These are phyloP conservation scores for Hortiboletus flavorubellus DNA, from an alignment of 768 basidiomycete genomes.

Conservation along the genomic window DNA sequence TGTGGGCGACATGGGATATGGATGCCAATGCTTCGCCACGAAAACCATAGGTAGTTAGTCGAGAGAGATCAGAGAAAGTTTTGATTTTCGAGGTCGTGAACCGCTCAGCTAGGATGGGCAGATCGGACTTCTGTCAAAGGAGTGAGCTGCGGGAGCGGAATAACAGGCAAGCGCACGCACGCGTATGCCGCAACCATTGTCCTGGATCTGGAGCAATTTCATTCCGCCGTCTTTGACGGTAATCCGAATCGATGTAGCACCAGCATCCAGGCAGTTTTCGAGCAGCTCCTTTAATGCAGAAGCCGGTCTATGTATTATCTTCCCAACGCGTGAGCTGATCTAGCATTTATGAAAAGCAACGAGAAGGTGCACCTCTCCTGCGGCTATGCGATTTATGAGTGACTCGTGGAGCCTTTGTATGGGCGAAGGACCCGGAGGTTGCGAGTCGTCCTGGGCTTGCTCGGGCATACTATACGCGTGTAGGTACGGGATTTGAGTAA, in stretches of 20 bases:
- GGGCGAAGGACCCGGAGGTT: slow-evolving; percentile 48
- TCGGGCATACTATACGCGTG: slow-evolving; percentile 7
- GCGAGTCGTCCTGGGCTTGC: slow-evolving; percentile 10
- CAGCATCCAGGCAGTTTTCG: slow-evolving; percentile 95
- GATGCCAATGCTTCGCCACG: slow-evolving; percentile 96
- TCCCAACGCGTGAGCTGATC: slow-evolving; percentile 17
- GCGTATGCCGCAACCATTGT: slow-evolving; percentile 93
- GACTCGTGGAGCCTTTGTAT: slow-evolving; percentile 78
- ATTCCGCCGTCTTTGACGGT: slow-evolving; percentile 94
- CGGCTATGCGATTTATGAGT: slow-evolving; percentile 88
- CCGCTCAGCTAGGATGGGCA: slow-evolving; percentile 88
- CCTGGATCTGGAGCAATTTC: slow-evolving; percentile 92
- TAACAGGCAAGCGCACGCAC: slow-evolving; percentile 42
- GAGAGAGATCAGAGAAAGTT: slow-evolving; percentile 79
- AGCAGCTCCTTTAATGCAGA: slow-evolving; percentile 95
- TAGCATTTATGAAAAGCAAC: background rate
- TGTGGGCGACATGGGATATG: slow-evolving; percentile 88
- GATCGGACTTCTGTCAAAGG: slow-evolving; percentile 66
- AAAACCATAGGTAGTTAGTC: slow-evolving; percentile 92
- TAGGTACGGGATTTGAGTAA: background rate
- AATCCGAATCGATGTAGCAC: slow-evolving; percentile 79
- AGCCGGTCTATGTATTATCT: slow-evolving; percentile 88
- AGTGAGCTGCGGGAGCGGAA: background rate
- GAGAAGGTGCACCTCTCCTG: slow-evolving; percentile 51
- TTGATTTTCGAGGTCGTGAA: slow-evolving; percentile 95